These are phyloP conservation scores for Aspergillus tanneri DNA, from an alignment of 2,329 filamentous ascomycete species.

Conservation along the genomic window DNA sequence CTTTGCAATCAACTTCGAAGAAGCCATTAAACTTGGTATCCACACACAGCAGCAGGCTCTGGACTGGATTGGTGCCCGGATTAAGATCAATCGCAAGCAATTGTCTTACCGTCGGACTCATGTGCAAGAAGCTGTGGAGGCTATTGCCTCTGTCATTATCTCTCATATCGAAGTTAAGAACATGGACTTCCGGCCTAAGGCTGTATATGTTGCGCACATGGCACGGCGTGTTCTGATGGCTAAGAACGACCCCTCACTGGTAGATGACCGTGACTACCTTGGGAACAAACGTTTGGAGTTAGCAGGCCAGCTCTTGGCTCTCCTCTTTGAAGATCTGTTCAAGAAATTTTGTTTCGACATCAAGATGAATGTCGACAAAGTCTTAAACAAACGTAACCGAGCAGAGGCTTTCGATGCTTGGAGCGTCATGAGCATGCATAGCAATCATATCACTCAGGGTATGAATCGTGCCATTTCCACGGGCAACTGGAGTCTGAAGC, in stretches of 20 bases:
- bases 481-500: constrained; percentile 96
- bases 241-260: constrained; percentile 79
- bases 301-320: constrained; percentile 87
- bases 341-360: constrained; percentile 89
- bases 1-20: constrained; percentile 93
- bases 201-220: constrained; percentile 96
- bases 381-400: constrained; percentile 87
- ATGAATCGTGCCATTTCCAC: constrained; percentile 97
- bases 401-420: constrained; percentile 85
- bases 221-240: constrained; percentile 94
- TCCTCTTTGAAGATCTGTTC: constrained; percentile 96
- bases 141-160: constrained; percentile 86
- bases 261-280: constrained; percentile 96
- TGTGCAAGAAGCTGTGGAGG: constrained; percentile 88
- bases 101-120: constrained; percentile 69
- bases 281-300: constrained; percentile 95
- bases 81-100: constrained; percentile 77
- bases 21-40: constrained; percentile 77
- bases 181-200: constrained; percentile 94
- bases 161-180: constrained; percentile 90
- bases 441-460: constrained; percentile 82
- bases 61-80: constrained; percentile 82
- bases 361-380: constrained; percentile 92
- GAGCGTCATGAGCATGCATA: constrained; percentile 78
- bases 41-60: constrained; percentile 93